Evolutionary conservation across 169 alveolate genomes (phyloP).

Genomic region (Babesia bigemina): DNA sequence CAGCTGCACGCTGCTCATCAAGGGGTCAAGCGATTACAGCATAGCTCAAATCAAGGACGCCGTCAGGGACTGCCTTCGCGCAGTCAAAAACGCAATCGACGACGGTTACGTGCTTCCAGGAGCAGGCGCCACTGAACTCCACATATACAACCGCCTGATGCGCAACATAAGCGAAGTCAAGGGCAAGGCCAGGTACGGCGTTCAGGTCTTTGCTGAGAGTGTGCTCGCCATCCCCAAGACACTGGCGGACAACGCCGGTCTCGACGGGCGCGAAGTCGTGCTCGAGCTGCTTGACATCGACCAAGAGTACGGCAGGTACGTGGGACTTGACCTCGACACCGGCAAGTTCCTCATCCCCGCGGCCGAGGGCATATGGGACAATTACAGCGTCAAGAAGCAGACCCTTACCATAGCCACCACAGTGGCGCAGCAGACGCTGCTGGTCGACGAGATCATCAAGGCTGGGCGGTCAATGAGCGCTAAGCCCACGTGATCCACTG

Average conservation of each 20-base stretch:
- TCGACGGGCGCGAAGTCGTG: slow-evolving; percentile 90
- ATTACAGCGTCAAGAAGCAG: slow-evolving; percentile 94
- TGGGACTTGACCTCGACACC: slow-evolving; percentile 93
- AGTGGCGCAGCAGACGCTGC: slow-evolving; percentile 96
- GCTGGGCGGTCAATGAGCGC: slow-evolving; percentile 94
- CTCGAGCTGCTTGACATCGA: slow-evolving; percentile 87
- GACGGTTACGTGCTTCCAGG: slow-evolving; percentile 96
- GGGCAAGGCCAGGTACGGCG: slow-evolving; percentile 96
- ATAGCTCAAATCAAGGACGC: slow-evolving; percentile 95
- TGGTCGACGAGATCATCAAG: slow-evolving; percentile 97
- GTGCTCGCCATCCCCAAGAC: slow-evolving; percentile 92
- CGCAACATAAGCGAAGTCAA: slow-evolving; percentile 63
- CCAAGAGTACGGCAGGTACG: slow-evolving; percentile 84
- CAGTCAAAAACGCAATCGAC: slow-evolving; percentile 94
- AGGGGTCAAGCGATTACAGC: slow-evolving; percentile 97
- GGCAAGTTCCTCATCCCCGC: slow-evolving; percentile 92
- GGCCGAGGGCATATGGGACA: slow-evolving; percentile 93
- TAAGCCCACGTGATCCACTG: neutral
- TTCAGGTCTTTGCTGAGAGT: slow-evolving; percentile 95
- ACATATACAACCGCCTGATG: slow-evolving; percentile 87
- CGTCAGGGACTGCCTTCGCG: slow-evolving; percentile 96
- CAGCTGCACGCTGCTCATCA: slow-evolving; percentile 95
- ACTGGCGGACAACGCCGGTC: slow-evolving; percentile 96
- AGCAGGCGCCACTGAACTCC: slow-evolving; percentile 97
- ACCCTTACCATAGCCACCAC: slow-evolving; percentile 95